Conservation (phyloP, 345 rosid species). For the Bruguiera gymnorhiza region DNA sequence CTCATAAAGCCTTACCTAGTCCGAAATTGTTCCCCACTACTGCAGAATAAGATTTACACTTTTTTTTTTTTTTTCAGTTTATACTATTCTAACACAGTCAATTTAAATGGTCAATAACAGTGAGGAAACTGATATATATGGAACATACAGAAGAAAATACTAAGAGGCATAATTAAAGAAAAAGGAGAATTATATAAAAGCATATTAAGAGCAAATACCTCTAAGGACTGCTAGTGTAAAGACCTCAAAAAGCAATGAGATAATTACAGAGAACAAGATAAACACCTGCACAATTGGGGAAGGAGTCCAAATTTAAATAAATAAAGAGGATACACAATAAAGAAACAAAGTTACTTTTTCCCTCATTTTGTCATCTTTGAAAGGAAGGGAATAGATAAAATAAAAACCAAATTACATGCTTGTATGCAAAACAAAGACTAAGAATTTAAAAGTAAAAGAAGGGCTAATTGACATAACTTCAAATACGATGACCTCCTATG, state of each 20-base stretch:
- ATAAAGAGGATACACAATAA: neutral
- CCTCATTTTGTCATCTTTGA: neutral
- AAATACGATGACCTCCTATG: neutral
- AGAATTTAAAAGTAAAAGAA: neutral
- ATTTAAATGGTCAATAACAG: no score
- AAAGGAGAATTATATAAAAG: neutral
- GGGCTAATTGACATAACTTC: neutral
- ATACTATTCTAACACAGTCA: no score
- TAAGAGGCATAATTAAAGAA: neutral
- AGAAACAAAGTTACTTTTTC: neutral
- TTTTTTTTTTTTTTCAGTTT: no score
- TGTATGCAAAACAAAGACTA: neutral
- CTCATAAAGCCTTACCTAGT: no score
- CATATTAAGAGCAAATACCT: conserved; percentile 44
- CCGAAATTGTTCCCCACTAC: no score
- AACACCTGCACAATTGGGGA: conserved; percentile 60
- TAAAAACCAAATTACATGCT: neutral
- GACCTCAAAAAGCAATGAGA: conserved; percentile 64
- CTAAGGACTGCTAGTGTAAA: conserved; percentile 53
- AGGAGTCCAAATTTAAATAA: neutral
- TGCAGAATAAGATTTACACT: no score
- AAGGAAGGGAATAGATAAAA: neutral
- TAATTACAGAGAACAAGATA: conserved; percentile 59
- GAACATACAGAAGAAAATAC: neutral
- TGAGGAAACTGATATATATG: no score